Evolutionary conservation across 441 rosid species (phyloP), one percentile per base, ranked within the genome.

Genomic region (Erodium trifolium): DNA sequence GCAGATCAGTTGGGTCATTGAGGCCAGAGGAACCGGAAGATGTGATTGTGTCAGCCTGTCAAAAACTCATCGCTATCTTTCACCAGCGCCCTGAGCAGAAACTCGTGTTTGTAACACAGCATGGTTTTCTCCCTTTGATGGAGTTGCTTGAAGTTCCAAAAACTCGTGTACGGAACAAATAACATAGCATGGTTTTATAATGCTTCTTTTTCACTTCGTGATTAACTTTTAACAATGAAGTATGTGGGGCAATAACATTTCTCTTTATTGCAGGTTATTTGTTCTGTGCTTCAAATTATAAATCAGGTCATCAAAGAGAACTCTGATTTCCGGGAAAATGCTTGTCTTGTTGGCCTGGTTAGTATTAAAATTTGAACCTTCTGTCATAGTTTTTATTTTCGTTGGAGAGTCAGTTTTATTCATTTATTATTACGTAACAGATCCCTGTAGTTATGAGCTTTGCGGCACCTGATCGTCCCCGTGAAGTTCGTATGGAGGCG

Each of bases 261-360:
- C 49, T 63, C 67, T 69, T 35, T 14, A 70, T 76, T 81, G 73
- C 87, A 94, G 99, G 95, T 89, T 72, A 86, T 85, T 79, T 84
- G 88, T 78, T 86, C 92, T 34, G 88, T 90, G 75, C 93, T 95
- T 77, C 98, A 92, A 83, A 92, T 92, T 23, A 79, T 94, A 76
- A 92, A 94, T 72, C 89, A 94, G 78, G 87, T 89, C 70, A 82
- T 88, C 37, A 90, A 85, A 78, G 99, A 94, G 72, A 92, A 87
- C 79, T 77, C 84, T n/a, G 93, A 82, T 72, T 87, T 94, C 82
- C 92, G 83, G 88, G 96, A 94, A 83, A 94, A 94, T 84, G 97
- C 97, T 71, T 92, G 98, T 82, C 98, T 94, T 62, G 86, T 94
- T 82, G 99, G 99, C 73, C 77, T 90, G 79, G 97, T 92, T 80